phyloP scores from a whole-genome alignment of 228 moss, liverwort and hornwort genomes.

The Sphagnum fallax region DNA sequence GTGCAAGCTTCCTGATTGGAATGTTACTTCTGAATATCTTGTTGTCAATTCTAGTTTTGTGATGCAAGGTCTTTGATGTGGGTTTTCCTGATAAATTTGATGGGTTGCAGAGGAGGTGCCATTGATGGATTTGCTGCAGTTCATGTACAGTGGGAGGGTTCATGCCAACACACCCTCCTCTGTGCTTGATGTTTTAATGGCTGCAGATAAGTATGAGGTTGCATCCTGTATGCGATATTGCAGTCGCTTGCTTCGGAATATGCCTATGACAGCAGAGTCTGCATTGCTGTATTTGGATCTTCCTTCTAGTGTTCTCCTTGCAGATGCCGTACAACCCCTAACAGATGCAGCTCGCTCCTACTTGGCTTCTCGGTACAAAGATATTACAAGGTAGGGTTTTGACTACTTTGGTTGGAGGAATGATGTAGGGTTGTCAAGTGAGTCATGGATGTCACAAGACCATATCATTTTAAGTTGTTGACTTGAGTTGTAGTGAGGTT shows the following conservation, averaged over 20 bases:
- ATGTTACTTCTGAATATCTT: too few relatives aligned
- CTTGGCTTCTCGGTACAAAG: slow-evolving; percentile 79
- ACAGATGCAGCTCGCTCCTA: slow-evolving; percentile 74
- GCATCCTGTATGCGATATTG: slow-evolving; percentile 88
- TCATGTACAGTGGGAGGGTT: slow-evolving; percentile 96
- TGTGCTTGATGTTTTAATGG: slow-evolving; percentile 94
- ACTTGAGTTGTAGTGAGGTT: too few relatives aligned
- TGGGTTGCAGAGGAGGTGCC: slow-evolving; percentile 74
- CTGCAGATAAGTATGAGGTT: slow-evolving; percentile 97
- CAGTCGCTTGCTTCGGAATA: slow-evolving; percentile 67
- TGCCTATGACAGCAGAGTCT: slow-evolving; percentile 89
- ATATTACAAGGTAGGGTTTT: slow-evolving; percentile 60
- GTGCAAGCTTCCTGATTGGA: too few relatives aligned
- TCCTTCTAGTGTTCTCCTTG: slow-evolving; percentile 74
- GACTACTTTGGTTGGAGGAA: background rate
- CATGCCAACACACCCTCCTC: slow-evolving; percentile 70
- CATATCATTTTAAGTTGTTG: too few relatives aligned
- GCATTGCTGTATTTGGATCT: slow-evolving; percentile 97
- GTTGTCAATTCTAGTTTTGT: too few relatives aligned
- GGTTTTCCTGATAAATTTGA: too few relatives aligned
- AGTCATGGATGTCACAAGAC: too few relatives aligned
- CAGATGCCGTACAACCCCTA: slow-evolving; percentile 87
- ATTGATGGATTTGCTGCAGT: slow-evolving; percentile 96
- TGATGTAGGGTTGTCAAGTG: too few relatives aligned
- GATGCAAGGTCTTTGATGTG: too few relatives aligned